These are phyloP conservation scores for Debaryomyces udenii DNA, from an alignment of 1,139 yeast genomes.

Conservation along the genomic window DNA sequence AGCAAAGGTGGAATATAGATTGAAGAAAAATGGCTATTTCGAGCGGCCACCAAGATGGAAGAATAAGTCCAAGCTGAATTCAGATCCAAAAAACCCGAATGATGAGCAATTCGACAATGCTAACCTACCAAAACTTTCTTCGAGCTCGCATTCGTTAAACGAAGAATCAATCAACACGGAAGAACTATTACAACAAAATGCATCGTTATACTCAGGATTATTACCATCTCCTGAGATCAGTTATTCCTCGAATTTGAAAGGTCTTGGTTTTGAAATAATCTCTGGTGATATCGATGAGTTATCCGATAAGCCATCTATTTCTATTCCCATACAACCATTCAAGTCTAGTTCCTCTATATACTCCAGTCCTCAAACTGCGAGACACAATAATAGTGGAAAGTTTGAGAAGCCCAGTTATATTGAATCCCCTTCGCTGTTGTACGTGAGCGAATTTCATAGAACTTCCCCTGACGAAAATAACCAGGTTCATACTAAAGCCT, in stretches of 20 bases:
- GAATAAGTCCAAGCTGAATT: background rate
- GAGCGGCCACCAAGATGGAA: background rate
- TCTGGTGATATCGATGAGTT: background rate
- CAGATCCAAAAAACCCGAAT: background rate
- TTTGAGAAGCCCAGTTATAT: background rate
- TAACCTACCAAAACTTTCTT: constrained; percentile 7
- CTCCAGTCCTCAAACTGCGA: constrained; percentile 1
- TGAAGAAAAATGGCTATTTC: constrained; percentile 24
- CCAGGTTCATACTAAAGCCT: background rate
- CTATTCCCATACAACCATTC: background rate
- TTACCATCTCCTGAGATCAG: constrained; percentile 47
- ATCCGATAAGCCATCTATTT: background rate
- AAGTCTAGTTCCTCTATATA: constrained; percentile 6
- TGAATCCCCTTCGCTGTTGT: constrained; percentile 11
- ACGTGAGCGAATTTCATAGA: constrained; percentile 25
- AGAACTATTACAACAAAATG: constrained; percentile 35
- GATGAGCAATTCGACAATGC: background rate
- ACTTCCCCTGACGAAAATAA: constrained; percentile 20
- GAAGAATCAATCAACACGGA: constrained; percentile 31
- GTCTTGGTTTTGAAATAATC: constrained; percentile 1
- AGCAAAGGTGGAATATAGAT: constrained; percentile 45
- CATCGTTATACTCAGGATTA: constrained; percentile 35
- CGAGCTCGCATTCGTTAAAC: background rate
- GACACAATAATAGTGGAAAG: background rate
- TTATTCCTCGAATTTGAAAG: constrained; percentile 14